phyloP scores from a whole-genome alignment of 352 stramenopile genomes.

The Halophytophthora batemanensis region DNA sequence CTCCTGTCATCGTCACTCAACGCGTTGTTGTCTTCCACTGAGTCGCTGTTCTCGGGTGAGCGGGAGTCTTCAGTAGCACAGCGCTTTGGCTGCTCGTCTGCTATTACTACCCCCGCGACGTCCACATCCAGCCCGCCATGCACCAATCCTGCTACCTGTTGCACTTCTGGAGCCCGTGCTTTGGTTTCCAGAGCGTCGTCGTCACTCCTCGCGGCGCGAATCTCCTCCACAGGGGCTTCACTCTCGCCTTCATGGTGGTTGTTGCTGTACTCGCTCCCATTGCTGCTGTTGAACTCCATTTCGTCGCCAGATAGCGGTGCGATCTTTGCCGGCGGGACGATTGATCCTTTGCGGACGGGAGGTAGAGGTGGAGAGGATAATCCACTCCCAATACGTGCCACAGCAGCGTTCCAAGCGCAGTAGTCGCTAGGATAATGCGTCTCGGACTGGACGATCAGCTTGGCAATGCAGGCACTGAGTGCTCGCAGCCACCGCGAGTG shows the following conservation, averaged over 20 bases:
- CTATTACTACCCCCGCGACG: not conserved
- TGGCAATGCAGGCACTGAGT: constrained; percentile 44
- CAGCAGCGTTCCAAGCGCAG: constrained; percentile 12
- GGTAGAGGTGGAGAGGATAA: not conserved
- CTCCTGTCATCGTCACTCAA: constrained; percentile 7
- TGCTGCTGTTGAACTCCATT: constrained; percentile 25
- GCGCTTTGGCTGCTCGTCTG: constrained; percentile 9
- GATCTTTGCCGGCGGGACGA: constrained; percentile 29
- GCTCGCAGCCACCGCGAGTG: constrained; percentile 49
- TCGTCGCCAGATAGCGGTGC: constrained; percentile 26
- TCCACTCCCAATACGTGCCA: not conserved
- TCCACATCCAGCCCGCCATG: not conserved
- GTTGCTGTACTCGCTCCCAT: constrained; percentile 35
- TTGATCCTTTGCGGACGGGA: not conserved
- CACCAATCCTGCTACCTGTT: constrained; percentile 1
- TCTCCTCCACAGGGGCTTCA: constrained; percentile 26
- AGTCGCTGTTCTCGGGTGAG: constrained; percentile 13
- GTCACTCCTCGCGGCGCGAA: constrained; percentile 27
- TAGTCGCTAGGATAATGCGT: constrained; percentile 22
- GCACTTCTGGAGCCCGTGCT: constrained; percentile 10
- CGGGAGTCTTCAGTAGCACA: constrained; percentile 12
- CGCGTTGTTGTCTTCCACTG: constrained; percentile 20
- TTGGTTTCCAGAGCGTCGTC: constrained; percentile 15
- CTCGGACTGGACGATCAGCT: constrained; percentile 35
- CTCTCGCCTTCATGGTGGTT: constrained; percentile 28